Evolutionary conservation across 768 basidiomycete genomes (phyloP).

Genomic region (Pulveroboletus frians): DNA sequence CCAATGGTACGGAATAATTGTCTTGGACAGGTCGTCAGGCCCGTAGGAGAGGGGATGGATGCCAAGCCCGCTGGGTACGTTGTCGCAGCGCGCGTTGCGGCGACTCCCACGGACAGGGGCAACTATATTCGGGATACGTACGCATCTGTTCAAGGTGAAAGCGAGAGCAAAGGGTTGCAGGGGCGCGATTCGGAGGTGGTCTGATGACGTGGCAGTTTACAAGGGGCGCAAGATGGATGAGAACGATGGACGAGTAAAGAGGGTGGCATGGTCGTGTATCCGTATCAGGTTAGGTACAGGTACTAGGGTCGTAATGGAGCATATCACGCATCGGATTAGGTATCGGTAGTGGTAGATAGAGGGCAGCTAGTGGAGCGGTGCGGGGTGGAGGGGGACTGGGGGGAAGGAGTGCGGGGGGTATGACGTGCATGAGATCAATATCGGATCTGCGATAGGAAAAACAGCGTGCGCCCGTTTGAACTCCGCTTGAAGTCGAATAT

Average conservation of each 20-base stretch:
- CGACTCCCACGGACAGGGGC: conserved; percentile 60
- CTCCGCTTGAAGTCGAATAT: conserved; percentile 42
- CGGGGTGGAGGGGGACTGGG: not conserved
- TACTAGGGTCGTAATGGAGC: conserved; percentile 1
- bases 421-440: conserved; percentile 33
- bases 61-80: conserved; percentile 23
- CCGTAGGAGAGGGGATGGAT: conserved; percentile 7
- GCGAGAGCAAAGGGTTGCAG: conserved; percentile 56
- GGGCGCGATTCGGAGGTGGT: conserved; percentile 59
- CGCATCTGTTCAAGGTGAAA: conserved; percentile 53
- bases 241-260: conserved; percentile 21
- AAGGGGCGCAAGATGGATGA: conserved; percentile 26
- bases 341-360: not conserved
- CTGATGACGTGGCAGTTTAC: conserved; percentile 45
- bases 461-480: conserved; percentile 25
- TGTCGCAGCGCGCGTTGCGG: conserved; percentile 56
- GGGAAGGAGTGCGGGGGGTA: conserved; percentile 7
- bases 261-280: conserved; percentile 10
- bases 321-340: not conserved
- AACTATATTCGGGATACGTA: conserved; percentile 65
- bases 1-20: conserved; percentile 73
- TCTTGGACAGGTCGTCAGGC: conserved; percentile 39
- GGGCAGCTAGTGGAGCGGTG: not conserved
- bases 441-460: conserved; percentile 33
- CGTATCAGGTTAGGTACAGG: conserved; percentile 12